phyloP scores from a whole-genome alignment of 805 yeast genomes.

The Saccharomycopsis oosterbeekiorum region DNA sequence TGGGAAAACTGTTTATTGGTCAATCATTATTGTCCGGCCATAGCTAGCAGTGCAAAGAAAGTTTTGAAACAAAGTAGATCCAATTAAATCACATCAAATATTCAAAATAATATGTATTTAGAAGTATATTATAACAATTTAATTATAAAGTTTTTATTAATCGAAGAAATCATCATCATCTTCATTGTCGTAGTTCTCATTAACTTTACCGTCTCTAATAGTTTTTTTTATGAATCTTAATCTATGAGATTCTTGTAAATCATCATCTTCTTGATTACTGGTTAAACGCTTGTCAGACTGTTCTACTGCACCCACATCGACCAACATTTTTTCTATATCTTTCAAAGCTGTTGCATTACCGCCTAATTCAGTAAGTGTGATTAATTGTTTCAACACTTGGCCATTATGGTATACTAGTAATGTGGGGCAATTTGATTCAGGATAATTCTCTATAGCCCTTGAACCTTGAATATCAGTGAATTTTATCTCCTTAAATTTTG shows the following conservation, averaged over 20 bases:
- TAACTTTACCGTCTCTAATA: slow-evolving; percentile 34
- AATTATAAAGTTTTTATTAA: neutral
- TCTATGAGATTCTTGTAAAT: slow-evolving; percentile 42
- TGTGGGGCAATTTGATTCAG: slow-evolving; percentile 87
- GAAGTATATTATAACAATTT: neutral
- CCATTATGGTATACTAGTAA: slow-evolving; percentile 70
- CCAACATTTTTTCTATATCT: slow-evolving; percentile 69
- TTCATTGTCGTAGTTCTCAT: slow-evolving; percentile 32
- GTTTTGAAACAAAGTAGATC: slow-evolving; percentile 28
- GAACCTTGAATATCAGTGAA: slow-evolving; percentile 87
- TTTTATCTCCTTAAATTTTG: slow-evolving; percentile 69
- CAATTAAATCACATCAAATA: neutral
- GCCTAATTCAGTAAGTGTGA: slow-evolving; percentile 74
- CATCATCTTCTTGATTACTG: slow-evolving; percentile 51
- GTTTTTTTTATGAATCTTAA: slow-evolving; percentile 49
- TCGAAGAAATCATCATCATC: slow-evolving; percentile 40
- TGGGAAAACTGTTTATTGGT: slow-evolving; percentile 81
- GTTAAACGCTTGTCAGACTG: slow-evolving; percentile 57
- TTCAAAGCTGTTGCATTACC: slow-evolving; percentile 63
- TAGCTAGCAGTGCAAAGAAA: slow-evolving; percentile 53
- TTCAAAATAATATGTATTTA: neutral
- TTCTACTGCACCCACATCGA: slow-evolving; percentile 54
- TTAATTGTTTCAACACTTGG: slow-evolving; percentile 67
- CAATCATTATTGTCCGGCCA: slow-evolving; percentile 74
- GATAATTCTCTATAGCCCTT: slow-evolving; percentile 88